These are phyloP conservation scores for Liquidambar formosana DNA, from an alignment of 164 flowering plant species.

Conservation along the genomic window DNA sequence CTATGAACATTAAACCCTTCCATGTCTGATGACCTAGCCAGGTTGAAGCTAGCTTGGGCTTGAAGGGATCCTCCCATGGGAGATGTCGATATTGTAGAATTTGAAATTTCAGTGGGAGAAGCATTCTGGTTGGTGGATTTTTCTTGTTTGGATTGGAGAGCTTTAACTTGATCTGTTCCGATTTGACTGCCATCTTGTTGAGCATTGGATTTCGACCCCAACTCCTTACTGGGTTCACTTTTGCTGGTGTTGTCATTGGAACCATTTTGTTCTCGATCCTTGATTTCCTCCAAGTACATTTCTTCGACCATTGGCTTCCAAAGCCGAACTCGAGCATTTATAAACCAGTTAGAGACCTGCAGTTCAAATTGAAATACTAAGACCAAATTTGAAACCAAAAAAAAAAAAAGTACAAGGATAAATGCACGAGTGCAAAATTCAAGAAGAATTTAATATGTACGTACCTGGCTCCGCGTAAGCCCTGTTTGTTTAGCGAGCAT, in stretches of 20 bases:
- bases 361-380: no score
- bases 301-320: conserved; percentile 92
- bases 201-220: conserved; percentile 32
- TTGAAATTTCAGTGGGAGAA: conserved; percentile 13
- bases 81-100: conserved; percentile 18
- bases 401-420: background rate
- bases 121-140: background rate
- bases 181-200: background rate
- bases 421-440: no score
- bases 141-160: no score
- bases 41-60: conserved; percentile 22
- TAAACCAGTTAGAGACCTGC: conserved; percentile 93
- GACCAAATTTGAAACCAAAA: background rate
- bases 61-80: conserved; percentile 15
- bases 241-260: conserved; percentile 39
- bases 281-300: conserved; percentile 78
- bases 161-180: no score
- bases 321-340: conserved; percentile 82
- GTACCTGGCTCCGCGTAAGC: conserved; percentile 88
- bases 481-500: conserved; percentile 94
- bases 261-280: conserved; percentile 58
- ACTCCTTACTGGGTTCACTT: conserved; percentile 34
- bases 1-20: conserved; percentile 18
- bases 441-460: no score
- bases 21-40: conserved; percentile 31